Evolutionary conservation across 1,139 yeast genomes (phyloP), one percentile per base, ranked within the genome.

Genomic region (Lodderomyces oxycetoniae): DNA sequence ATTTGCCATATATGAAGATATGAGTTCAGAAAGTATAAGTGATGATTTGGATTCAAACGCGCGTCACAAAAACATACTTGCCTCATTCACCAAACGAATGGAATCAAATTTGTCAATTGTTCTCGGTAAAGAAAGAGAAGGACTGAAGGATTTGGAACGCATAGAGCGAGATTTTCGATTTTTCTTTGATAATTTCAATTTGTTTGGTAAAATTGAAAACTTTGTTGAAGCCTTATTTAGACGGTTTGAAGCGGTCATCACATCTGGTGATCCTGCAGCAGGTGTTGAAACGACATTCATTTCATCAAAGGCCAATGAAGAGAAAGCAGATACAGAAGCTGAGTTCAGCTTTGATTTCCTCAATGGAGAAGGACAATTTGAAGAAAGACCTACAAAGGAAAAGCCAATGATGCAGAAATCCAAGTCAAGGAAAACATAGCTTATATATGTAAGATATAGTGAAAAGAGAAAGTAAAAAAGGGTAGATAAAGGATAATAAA

Each of bases 121-220:
- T 1, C 33, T 39, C 12, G 30, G 26, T 22, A 17, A 30, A 7
- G 34, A 24, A 3, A 33, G 3, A 3, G 12, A 8, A 4, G 11
- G 19, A 4, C 13, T 35, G 30, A 26, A 17, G 5, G 35, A 38
- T 14, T 36, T 42, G 7, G 15, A 34, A 11, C 33, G 35, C 17
- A 28, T 51, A 12, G 31, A 32, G 10, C 28, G 40, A 10, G 57
- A 58, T 37, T 55, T 59, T 34, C 32, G 39, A n/a, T 45, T 51
- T 27, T 61, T 61, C 40, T 41, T 59, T 26, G 42, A 38, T 11
- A 41, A 58, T 26, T 61, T 61, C 45, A 59, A 61, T 35, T 47
- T 55, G 1, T 42, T 60, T 25, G 53, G 65, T 41, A 59, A 59
- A 35, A 46, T 61, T n/a, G 65, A 59, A 31, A 45, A 42, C 30